Conservation (phyloP, 2,329 filamentous ascomycete genomes). For the Celoporthe dispersa region DNA sequence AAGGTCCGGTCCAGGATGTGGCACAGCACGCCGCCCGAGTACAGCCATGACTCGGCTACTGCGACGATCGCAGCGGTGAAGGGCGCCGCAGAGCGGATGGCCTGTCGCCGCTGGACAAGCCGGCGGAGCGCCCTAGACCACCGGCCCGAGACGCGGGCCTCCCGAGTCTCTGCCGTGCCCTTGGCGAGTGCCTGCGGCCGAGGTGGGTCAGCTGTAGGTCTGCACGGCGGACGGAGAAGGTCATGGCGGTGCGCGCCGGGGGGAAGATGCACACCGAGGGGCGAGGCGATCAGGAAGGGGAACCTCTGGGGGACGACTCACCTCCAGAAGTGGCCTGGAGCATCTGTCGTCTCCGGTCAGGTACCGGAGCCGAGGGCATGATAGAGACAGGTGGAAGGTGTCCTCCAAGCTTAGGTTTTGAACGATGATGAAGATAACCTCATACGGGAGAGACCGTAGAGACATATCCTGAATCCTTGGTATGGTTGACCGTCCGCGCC, state of each 20-base stretch:
- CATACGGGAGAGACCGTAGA: constrained; percentile 57
- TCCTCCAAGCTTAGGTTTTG: constrained; percentile 60
- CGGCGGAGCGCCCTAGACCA: constrained; percentile 62
- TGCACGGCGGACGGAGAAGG: constrained; percentile 62
- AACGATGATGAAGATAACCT: constrained; percentile 65
- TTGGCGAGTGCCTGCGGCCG: constrained; percentile 40
- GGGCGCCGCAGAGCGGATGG: constrained; percentile 64
- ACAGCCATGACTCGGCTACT: constrained; percentile 64
- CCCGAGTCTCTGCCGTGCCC: constrained; percentile 39
- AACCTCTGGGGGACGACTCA: constrained; percentile 42
- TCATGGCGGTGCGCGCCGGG: not conserved
- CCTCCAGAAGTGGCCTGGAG: constrained; percentile 62
- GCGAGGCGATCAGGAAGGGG: not conserved
- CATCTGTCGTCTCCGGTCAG: constrained; percentile 59
- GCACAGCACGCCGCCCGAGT: constrained; percentile 66
- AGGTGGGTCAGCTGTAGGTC: constrained; percentile 41
- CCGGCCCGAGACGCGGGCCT: constrained; percentile 36
- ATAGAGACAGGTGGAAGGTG: constrained; percentile 58
- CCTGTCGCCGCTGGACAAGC: constrained; percentile 63
- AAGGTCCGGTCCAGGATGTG: constrained; percentile 59
- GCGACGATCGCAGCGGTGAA: constrained; percentile 65
- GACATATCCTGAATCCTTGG: constrained; percentile 35
- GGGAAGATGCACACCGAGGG: not conserved
- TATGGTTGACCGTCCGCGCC: constrained; percentile 1
- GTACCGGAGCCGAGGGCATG: constrained; percentile 54